A percentile compares a stretch with the other conserved stretches of the same genome.
Conservation (phyloP, 148 eudicot species). For the Persicaria maculosa region DNA sequence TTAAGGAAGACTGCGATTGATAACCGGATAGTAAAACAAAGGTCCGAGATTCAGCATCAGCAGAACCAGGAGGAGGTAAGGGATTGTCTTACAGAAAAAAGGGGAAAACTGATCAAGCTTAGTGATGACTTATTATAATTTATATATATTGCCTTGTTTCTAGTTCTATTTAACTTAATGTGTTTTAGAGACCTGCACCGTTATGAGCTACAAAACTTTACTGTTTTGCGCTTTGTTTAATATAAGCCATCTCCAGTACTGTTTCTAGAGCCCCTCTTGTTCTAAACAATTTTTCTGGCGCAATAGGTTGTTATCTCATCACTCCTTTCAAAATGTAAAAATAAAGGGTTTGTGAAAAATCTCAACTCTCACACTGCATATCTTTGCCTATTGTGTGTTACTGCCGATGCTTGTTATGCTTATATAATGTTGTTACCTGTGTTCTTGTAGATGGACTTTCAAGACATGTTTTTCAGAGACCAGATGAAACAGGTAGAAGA, state of each 20-base stretch:
- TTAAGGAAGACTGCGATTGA: constrained; percentile 38
- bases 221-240: background rate
- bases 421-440: background rate
- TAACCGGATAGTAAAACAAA: constrained; percentile 49
- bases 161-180: too few relatives aligned
- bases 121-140: too few relatives aligned
- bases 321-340: too few relatives aligned
- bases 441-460: constrained; percentile 14
- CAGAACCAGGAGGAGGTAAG: constrained; percentile 67
- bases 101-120: too few relatives aligned
- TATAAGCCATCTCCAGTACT: background rate
- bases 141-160: too few relatives aligned
- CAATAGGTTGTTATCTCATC: background rate
- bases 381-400: too few relatives aligned
- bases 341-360: too few relatives aligned
- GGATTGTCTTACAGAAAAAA: too few relatives aligned
- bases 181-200: too few relatives aligned
- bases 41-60: constrained; percentile 49
- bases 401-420: too few relatives aligned
- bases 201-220: too few relatives aligned
- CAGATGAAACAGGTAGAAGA: constrained; percentile 5
- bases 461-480: constrained; percentile 8
- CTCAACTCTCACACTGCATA: too few relatives aligned
- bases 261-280: background rate
- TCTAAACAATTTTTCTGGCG: background rate